Conservation (phyloP, 495 filamentous ascomycete genomes). For the Aspergillus homomorphus region DNA sequence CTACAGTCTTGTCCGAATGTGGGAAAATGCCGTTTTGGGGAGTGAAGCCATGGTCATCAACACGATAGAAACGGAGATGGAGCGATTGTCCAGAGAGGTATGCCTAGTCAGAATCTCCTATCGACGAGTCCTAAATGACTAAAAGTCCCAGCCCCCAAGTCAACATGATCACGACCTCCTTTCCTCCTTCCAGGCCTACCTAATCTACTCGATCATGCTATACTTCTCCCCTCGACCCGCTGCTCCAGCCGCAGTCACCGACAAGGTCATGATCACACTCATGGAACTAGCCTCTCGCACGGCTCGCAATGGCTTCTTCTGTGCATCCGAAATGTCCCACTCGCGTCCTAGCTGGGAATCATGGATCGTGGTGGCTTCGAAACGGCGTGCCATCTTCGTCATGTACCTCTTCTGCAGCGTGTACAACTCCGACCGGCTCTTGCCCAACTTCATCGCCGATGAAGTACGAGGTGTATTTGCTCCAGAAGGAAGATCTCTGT, state of each 20-base stretch:
- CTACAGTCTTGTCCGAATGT: slow-evolving; percentile 42
- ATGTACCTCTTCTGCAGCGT: slow-evolving; percentile 51
- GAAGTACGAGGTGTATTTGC: slow-evolving; percentile 35
- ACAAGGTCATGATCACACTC: slow-evolving; percentile 40
- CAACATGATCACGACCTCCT: slow-evolving; percentile 31
- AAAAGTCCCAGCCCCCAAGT: slow-evolving; percentile 8
- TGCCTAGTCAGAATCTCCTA: background rate
- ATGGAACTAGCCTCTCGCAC: slow-evolving; percentile 45
- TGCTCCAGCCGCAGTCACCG: slow-evolving; percentile 18
- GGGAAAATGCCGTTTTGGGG: slow-evolving; percentile 34
- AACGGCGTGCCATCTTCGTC: slow-evolving; percentile 42
- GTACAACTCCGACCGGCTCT: slow-evolving; percentile 33
- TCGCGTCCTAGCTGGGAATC: slow-evolving; percentile 45
- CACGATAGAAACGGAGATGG: slow-evolving; percentile 39
- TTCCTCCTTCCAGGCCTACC: slow-evolving; percentile 46
- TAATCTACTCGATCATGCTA: slow-evolving; percentile 44
- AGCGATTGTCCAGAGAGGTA: slow-evolving; percentile 24
- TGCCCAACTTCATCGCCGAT: slow-evolving; percentile 42
- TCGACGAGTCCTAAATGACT: background rate
- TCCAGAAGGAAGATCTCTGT: slow-evolving; percentile 34
- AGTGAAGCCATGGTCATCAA: slow-evolving; percentile 35
- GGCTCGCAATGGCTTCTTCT: slow-evolving; percentile 38
- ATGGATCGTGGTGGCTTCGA: slow-evolving; percentile 47
- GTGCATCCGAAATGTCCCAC: slow-evolving; percentile 32
- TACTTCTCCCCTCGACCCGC: slow-evolving; percentile 35